Percentiles rank a stretch among this genome's conserved stretches.
These are phyloP conservation scores for Byssochlamys sp. DNA, from an alignment of 2,329 filamentous ascomycete species.

Conservation along the genomic window DNA sequence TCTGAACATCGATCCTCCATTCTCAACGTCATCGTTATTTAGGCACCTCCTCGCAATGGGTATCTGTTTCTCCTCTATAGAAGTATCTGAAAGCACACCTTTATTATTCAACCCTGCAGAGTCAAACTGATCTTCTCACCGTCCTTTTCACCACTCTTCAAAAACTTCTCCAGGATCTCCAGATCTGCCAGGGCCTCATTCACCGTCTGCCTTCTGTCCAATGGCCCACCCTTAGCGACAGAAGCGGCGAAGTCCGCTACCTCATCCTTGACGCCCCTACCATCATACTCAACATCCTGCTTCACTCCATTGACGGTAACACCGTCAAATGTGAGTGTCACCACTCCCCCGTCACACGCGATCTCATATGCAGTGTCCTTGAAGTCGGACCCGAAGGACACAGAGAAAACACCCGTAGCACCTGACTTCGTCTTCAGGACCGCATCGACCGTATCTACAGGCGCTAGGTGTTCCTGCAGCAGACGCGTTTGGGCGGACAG, in stretches of 20 bases:
- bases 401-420: slow-evolving; percentile 39
- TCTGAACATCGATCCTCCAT: background rate
- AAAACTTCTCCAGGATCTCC: slow-evolving; percentile 15
- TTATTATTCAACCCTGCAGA: background rate
- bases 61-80: background rate
- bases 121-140: background rate
- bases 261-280: background rate
- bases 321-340: background rate
- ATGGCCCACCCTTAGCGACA: background rate
- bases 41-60: background rate
- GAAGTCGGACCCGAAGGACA: background rate
- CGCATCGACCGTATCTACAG: slow-evolving; percentile 49
- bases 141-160: slow-evolving; percentile 19
- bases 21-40: background rate
- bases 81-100: background rate
- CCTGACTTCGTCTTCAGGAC: slow-evolving; percentile 40
- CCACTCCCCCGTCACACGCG: background rate
- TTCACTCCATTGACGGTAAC: background rate
- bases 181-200: slow-evolving; percentile 14
- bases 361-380: background rate
- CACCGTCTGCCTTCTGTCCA: background rate
- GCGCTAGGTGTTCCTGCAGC: slow-evolving; percentile 43
- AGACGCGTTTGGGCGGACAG: slow-evolving; percentile 43
- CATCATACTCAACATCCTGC: background rate
- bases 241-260: background rate